phyloP scores from a whole-genome alignment of 2,329 filamentous ascomycete species.

The Geosmithia putterillii region DNA sequence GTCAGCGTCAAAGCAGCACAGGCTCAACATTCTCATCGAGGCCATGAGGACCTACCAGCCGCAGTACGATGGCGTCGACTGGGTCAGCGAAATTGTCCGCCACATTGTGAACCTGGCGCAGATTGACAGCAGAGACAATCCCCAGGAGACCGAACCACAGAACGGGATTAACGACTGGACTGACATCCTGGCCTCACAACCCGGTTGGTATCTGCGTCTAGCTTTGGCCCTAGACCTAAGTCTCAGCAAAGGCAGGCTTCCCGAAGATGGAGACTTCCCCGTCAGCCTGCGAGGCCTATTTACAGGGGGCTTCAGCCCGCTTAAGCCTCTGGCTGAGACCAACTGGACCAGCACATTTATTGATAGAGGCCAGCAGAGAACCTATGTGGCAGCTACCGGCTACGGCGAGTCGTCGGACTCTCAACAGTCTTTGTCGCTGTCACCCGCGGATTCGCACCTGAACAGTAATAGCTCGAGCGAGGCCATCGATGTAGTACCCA shows the following conservation, averaged over 20 bases:
- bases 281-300: slow-evolving; percentile 23
- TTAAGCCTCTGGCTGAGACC: slow-evolving; percentile 16
- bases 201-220: slow-evolving; percentile 25
- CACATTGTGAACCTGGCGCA: slow-evolving; percentile 29
- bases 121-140: slow-evolving; percentile 13
- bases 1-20: slow-evolving; percentile 26
- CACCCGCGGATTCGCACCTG: slow-evolving; percentile 8
- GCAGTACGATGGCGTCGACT: slow-evolving; percentile 32
- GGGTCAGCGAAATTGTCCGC: slow-evolving; percentile 28
- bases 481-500: slow-evolving; percentile 5
- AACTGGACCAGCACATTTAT: slow-evolving; percentile 6
- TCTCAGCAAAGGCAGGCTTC: slow-evolving; percentile 26
- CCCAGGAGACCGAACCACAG: slow-evolving; percentile 5
- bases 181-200: slow-evolving; percentile 25
- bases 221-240: slow-evolving; percentile 30
- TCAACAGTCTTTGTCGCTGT: slow-evolving; percentile 2
- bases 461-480: slow-evolving; percentile 7
- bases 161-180: slow-evolving; percentile 24
- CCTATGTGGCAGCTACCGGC: too few relatives aligned
- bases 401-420: slow-evolving; percentile 2
- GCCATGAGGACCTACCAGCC: slow-evolving; percentile 32
- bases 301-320: slow-evolving; percentile 21
- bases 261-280: slow-evolving; percentile 26
- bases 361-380: neutral
- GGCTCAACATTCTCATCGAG: slow-evolving; percentile 29